A percentile compares a stretch with the other conserved stretches of the same genome.
Conservation (phyloP, 352 stramenopile genomes). For the Pythium graminicola region DNA sequence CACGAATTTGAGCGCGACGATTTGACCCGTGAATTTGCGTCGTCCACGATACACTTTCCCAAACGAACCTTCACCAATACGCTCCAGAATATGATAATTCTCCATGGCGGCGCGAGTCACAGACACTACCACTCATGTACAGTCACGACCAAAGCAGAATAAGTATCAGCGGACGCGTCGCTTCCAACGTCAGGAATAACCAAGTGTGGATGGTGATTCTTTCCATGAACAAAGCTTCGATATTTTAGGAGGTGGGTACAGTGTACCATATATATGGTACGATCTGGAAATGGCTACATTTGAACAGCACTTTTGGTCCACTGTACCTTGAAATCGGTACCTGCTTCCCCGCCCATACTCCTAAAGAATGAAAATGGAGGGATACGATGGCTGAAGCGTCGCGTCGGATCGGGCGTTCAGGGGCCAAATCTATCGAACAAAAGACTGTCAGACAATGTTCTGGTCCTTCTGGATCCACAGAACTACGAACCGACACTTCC, state of each 20-base stretch:
- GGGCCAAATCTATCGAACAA: conserved; percentile 1
- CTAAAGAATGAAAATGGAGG: background rate
- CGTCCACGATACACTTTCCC: conserved; percentile 80
- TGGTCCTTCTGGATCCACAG: background rate
- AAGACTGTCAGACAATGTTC: background rate
- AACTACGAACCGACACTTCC: too few species aligned
- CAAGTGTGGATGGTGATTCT: too few species aligned
- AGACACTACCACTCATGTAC: background rate
- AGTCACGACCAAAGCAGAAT: background rate
- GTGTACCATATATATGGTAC: conserved; percentile 5
- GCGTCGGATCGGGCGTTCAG: background rate
- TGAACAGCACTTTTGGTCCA: background rate
- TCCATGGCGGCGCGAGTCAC: conserved; percentile 44
- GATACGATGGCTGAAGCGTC: background rate
- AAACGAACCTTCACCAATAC: conserved; percentile 89
- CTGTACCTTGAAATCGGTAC: background rate
- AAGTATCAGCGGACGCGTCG: too few species aligned
- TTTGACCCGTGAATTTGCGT: conserved; percentile 81
- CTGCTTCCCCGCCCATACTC: background rate
- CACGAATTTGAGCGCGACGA: conserved; percentile 93
- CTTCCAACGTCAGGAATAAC: too few species aligned
- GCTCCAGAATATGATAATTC: conserved; percentile 92
- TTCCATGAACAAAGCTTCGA: conserved; percentile 1
- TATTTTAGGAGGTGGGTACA: conserved; percentile 9
- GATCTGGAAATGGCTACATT: background rate